A percentile compares a stretch with the other conserved stretches of the same genome.
phyloP scores from a whole-genome alignment of 805 yeast species.

The Hermanozyma aechmeae region DNA sequence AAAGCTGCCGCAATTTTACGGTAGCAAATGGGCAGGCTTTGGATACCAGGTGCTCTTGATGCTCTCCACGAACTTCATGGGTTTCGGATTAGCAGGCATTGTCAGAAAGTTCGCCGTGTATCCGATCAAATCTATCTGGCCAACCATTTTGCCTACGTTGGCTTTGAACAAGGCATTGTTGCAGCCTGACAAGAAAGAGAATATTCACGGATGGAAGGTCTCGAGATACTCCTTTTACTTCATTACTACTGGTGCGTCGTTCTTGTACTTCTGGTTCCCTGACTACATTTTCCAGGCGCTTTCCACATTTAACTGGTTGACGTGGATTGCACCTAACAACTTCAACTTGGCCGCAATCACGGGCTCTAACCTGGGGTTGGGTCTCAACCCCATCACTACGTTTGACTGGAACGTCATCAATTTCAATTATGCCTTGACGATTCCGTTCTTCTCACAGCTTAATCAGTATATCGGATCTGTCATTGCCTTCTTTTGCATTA shows the following conservation, averaged over 20 bases:
- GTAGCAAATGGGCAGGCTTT: neutral
- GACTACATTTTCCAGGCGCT: neutral
- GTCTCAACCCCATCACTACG: neutral
- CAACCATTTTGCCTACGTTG: neutral
- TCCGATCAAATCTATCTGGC: neutral
- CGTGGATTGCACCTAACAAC: neutral
- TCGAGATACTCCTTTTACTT: neutral
- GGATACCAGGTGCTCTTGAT: neutral
- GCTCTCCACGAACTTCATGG: neutral
- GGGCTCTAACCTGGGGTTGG: neutral
- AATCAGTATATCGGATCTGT: conserved; percentile 14
- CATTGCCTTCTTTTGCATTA: conserved; percentile 14
- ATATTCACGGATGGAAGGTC: neutral
- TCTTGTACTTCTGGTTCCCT: neutral
- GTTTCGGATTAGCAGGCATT: neutral
- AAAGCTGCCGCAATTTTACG: neutral
- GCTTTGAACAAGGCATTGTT: neutral
- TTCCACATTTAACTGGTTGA: neutral
- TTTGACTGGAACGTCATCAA: neutral
- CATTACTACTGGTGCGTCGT: neutral
- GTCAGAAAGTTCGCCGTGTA: neutral
- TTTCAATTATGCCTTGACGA: neutral
- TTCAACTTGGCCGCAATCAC: neutral
- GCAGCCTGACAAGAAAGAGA: neutral
- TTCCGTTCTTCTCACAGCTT: neutral